These are phyloP conservation scores for Scutellaria minor DNA, from an alignment of 257 asterid species.

Conservation along the genomic window DNA sequence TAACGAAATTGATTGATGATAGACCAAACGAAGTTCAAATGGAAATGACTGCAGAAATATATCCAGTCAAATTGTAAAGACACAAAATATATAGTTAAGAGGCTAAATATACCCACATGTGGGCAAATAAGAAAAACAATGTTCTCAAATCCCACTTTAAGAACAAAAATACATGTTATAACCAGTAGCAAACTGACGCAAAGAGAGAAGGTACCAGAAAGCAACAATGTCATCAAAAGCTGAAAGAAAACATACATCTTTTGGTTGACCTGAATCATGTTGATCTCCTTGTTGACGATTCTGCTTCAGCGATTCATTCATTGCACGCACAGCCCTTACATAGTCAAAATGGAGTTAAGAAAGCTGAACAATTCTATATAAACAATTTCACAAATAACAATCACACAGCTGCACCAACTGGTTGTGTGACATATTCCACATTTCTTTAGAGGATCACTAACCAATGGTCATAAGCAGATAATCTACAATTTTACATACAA, in stretches of 20 bases:
- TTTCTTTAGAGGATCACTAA: conserved; percentile 2
- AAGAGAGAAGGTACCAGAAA: conserved; percentile 21
- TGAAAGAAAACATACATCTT: conserved; percentile 61
- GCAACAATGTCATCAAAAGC: conserved; percentile 35
- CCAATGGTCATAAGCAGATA: conserved; percentile 4
- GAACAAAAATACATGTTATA: conserved; percentile 14
- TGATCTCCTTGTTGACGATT: conserved; percentile 74
- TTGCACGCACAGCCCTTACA: conserved; percentile 92
- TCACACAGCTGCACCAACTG: conserved; percentile 17
- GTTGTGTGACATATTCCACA: neutral
- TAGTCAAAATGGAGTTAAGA: conserved; percentile 30
- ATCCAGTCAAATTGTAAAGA: neutral
- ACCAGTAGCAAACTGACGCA: conserved; percentile 26
- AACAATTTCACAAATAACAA: conserved; percentile 1
- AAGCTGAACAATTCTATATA: conserved; percentile 22
- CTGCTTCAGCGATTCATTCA: conserved; percentile 96
- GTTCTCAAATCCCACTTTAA: conserved; percentile 13
- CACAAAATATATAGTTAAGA: neutral
- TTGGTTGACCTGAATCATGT: conserved; percentile 51
- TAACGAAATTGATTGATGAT: conserved; percentile 8
- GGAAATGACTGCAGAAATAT: conserved; percentile 16
- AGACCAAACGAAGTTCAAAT: conserved; percentile 24
- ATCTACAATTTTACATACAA: conserved; percentile 13
- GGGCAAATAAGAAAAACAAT: conserved; percentile 21
- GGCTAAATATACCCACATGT: conserved; percentile 5